Base-by-base conservation (phyloP, 139 green algal species). In the Coccomyxa sp. region DNA sequence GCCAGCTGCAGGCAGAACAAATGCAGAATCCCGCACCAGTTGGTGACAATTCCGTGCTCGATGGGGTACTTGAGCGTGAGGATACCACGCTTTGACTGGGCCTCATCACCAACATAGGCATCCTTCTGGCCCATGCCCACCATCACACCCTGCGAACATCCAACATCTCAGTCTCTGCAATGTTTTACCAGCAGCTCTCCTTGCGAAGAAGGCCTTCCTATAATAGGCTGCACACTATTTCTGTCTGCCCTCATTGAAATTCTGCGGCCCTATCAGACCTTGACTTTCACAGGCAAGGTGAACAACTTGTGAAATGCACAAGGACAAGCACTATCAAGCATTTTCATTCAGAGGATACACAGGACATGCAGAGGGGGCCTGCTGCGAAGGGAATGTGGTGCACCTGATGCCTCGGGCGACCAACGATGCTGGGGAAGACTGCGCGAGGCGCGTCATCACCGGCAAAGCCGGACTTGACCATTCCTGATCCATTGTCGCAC, bases 401-500 rank as follows among this genome's bases (percentile, higher is more conserved):
- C 63, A 71, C 63, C 66, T 97, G 94, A 89, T 99, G 95, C 66
- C 94, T 88, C n/a, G 97, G 97, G 10, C 97, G 92, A 17, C 97
- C 97, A 57, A 99, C 95, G 84, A 99, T 98, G 88, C 88, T 95
- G 51, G 97, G 97, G 85, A 99, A 99, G 31, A 99, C 96, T 10
- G 95, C 91, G 21, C 96, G 92, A 7, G 97, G 97, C 0, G 96
- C 97, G 84, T 99, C 97, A 83, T 99, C 97, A 27, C 97, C 97
- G 21, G 96, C 96, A 88, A 99, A 99, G 71, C 96, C 96, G 60
- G 95, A 93, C 92, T 99, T 99, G 32, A 99, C 96, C 96, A 99
- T 98, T 76, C 96, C 97, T 59, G 94, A 98, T 59, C 97, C 97
- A 95, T 99, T 99, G 92, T 99, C 97, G 87, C 96, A 98, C 32